A percentile compares a stretch with the other conserved stretches of the same genome.
Evolutionary conservation across 2,329 filamentous ascomycete species (phyloP).

Genomic region (Claviceps arundinis): DNA sequence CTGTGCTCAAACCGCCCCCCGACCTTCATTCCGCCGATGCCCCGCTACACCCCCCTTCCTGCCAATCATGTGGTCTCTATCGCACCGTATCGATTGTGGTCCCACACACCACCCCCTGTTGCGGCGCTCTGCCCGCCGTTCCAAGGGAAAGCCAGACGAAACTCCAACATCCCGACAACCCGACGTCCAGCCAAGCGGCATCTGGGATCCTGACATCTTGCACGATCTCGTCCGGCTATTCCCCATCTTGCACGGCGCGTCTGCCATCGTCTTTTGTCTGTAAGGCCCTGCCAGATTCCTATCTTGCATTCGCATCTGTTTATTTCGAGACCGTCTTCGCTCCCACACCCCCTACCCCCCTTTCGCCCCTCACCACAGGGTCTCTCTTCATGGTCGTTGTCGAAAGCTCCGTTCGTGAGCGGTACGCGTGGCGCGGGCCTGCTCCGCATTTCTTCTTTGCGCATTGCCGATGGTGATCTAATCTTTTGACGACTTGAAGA

Average conservation of each 20-base stretch:
- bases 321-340: slow-evolving; percentile 7
- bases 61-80: slow-evolving; percentile 21
- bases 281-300: slow-evolving; percentile 12
- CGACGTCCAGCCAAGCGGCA: background rate
- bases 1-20: background rate
- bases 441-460: slow-evolving; percentile 1
- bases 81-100: slow-evolving; percentile 10
- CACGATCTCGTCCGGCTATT: slow-evolving; percentile 4
- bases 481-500: slow-evolving; percentile 4
- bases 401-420: slow-evolving; percentile 12
- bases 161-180: background rate
- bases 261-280: slow-evolving; percentile 2
- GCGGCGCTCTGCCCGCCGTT: slow-evolving; percentile 8
- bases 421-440: slow-evolving; percentile 17
- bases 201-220: slow-evolving; percentile 13
- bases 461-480: slow-evolving; percentile 7
- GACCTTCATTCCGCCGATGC: background rate
- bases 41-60: slow-evolving; percentile 4
- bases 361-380: background rate
- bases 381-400: background rate
- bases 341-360: slow-evolving; percentile 3
- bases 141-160: background rate
- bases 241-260: background rate
- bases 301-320: slow-evolving; percentile 5
- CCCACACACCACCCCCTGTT: background rate